Evolutionary conservation across 78 protist species (phyloP).

Genomic region (Planoprotostelium fungivorum): DNA sequence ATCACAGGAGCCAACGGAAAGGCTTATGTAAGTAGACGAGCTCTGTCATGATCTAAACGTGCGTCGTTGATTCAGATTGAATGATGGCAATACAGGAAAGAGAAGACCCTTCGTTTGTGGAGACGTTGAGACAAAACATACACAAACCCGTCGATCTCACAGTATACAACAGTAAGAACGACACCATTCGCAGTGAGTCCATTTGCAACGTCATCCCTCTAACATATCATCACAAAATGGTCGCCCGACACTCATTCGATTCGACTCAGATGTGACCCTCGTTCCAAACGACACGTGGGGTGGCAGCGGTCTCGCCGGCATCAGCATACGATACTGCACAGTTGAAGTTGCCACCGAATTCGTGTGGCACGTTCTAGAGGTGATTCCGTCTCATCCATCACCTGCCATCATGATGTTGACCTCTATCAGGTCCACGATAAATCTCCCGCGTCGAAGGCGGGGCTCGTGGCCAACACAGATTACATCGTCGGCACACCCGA

Average conservation of each 20-base stretch:
- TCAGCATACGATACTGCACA: slow-evolving; percentile 65
- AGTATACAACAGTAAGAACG: slow-evolving; percentile 54
- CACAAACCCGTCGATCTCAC: slow-evolving; percentile 16
- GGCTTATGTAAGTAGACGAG: background rate
- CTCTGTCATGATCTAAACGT: background rate
- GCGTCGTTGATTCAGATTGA: background rate
- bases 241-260: background rate
- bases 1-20: slow-evolving; percentile 26
- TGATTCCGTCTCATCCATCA: slow-evolving; percentile 5
- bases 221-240: background rate
- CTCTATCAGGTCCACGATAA: slow-evolving; percentile 21
- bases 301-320: slow-evolving; percentile 78
- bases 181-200: slow-evolving; percentile 20
- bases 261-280: background rate
- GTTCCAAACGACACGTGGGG: slow-evolving; percentile 74
- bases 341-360: slow-evolving; percentile 53
- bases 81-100: slow-evolving; percentile 11
- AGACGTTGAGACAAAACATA: slow-evolving; percentile 17
- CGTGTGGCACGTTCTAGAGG: slow-evolving; percentile 80
- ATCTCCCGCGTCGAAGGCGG: slow-evolving; percentile 74
- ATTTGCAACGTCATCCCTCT: background rate
- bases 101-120: slow-evolving; percentile 59
- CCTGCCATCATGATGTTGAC: background rate
- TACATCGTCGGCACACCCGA: slow-evolving; percentile 76
- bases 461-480: slow-evolving; percentile 51